Percentiles rank a stretch among this genome's conserved stretches.
Evolutionary conservation across 306 rosid species (phyloP).

Genomic region (Cucumis hystrix): DNA sequence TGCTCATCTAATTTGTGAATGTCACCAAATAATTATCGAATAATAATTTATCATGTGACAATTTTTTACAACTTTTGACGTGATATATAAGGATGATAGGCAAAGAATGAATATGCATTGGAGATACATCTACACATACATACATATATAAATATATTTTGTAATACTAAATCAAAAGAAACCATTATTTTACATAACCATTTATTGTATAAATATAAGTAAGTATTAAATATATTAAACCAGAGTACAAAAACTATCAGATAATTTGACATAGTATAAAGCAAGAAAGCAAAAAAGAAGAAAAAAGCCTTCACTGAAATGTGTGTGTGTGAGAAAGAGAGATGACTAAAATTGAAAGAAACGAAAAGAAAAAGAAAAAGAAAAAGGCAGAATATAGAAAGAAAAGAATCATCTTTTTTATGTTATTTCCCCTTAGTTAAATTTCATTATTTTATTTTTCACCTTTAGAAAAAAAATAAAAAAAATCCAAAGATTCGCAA

Average conservation of each 20-base stretch:
- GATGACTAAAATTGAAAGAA: background rate
- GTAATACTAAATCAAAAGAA: background rate
- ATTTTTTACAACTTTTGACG: too few relatives aligned
- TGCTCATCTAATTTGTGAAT: too few relatives aligned
- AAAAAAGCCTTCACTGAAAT: background rate
- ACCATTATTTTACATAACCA: background rate
- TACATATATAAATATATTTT: too few relatives aligned
- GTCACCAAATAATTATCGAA: too few relatives aligned
- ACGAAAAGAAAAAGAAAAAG: background rate
- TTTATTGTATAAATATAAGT: background rate
- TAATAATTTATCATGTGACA: too few relatives aligned
- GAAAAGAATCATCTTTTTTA: background rate
- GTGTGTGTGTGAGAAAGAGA: background rate
- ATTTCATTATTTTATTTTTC: background rate
- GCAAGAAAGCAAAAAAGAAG: background rate
- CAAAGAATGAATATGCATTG: too few relatives aligned
- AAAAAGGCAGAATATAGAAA: slow-evolving; percentile 1
- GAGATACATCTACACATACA: too few relatives aligned
- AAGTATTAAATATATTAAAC: background rate
- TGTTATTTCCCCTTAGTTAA: background rate
- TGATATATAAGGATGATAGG: too few relatives aligned
- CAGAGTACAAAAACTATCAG: background rate
- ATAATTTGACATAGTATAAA: background rate
- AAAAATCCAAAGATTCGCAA: background rate
- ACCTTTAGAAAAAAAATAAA: background rate